Evolutionary conservation across 306 rosid species (phyloP), one percentile per base, ranked within the genome.

Genomic region (Cucumis melo): DNA sequence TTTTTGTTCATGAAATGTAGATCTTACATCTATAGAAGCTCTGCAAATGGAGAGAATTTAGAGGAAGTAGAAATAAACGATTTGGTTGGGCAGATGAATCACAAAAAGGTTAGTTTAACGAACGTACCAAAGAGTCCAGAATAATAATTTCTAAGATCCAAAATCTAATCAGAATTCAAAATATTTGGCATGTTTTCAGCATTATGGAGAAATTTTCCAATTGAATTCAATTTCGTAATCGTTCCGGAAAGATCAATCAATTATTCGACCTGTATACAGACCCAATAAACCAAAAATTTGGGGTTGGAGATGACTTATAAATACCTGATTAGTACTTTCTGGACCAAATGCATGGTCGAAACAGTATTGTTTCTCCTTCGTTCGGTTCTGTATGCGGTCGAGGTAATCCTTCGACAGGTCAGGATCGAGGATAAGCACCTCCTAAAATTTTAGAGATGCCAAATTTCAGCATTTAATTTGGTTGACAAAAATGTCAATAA

Each of bases 321-420:
- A 24, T 73, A 88, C 92, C 86, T 67, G 74, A 86, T 88, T 88
- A 14, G 84, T 79, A 72, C 80, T 64, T 50, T 65, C 81, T 17
- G 88, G 84, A 84, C 85, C 84, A 73, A 88, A 88, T 16, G 89
- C 89, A 71, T 88, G 83, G 77, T 88, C 92, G 48, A 88, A 88
- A 64, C 87, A 64, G 81, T 86, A 88, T 34, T 79, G 86, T 86
- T 79, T 86, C 63, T 84, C 90, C 77, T 86, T 88, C 0, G 89
- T 88, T 65, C 92, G 88, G 63, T 88, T 86, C 79, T 86, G 92
- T 73, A 88, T 79, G 75, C 90, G 85, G 55, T 86, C 87, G 17
- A 88, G 86, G 60, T 88, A 88, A 81, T 84, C 86, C 84, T 84
- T 88, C 3, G 88, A 86, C 44, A 77, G 75, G 78, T 86, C 92